Base-by-base conservation (phyloP, 805 yeast genomes). In the Teunomyces tritomae region DNA sequence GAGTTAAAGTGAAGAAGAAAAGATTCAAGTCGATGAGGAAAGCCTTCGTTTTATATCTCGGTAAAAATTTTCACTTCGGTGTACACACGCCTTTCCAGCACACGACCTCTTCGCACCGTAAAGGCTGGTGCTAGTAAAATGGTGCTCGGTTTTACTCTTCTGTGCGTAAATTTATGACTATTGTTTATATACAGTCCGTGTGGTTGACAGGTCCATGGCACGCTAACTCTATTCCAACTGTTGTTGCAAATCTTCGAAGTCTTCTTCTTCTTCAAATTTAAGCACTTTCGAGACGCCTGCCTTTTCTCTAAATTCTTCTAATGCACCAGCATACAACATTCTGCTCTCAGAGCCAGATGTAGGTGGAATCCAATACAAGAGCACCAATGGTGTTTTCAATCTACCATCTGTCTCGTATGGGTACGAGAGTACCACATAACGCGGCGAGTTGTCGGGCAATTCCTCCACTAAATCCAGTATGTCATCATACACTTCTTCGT, bases 301-400 rank as follows among this genome's bases (percentile, higher is more conserved):
- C 55, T 85, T 84, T 43, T 80, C 83, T 64, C 92, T 77, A 48
- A 91, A 77, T 53, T 85, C 67, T 62, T 91, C 97, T 17, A 88
- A 79, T 2, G 96, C 95, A 4, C 94, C 96, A 0, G 97, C 97
- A 57, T 89, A 90, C 43, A 88, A 68, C 97, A 90, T 91, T 64
- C 85, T 83, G 59, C 79, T 74, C 47, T 86, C 87, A 61, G 85
- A 92, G 13, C 87, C 85, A n/a, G 89, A 76, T 0, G 96, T 89
- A 24, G 84, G 85, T 3, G 97, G 97, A 50, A 88, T 78, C 84
- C 91, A 91, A 64, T 89, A 91, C n/a, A 91, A 57, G 62, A 91
- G 65, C 1, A 90, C 88, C 51, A 86, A 76, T 3, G 96, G 97
- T 8, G 80, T 76, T 41, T 82, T 77, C 57, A 79, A 76, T 47